phyloP scores from a whole-genome alignment of 139 green algal genomes.

The Chlamydomonas eustigma region DNA sequence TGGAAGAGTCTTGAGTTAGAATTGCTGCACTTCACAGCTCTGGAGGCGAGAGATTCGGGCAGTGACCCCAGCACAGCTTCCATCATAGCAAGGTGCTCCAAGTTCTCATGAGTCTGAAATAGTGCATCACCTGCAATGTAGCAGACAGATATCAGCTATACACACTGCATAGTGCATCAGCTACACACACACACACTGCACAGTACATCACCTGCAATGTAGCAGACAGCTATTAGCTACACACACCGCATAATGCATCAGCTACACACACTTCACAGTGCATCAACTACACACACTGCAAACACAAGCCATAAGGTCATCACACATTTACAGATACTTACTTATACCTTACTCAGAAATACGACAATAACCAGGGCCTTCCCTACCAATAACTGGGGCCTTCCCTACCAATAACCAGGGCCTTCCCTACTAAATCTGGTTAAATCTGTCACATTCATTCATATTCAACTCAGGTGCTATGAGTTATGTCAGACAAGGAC shows the following conservation, averaged over 20 bases:
- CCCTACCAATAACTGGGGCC: too few relatives aligned
- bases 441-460: too few relatives aligned
- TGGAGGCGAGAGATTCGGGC: conserved; percentile 40
- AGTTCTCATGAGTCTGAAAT: conserved; percentile 89
- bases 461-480: too few relatives aligned
- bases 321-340: background rate
- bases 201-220: conserved; percentile 1
- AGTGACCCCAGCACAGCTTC: conserved; percentile 79
- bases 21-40: conserved; percentile 17
- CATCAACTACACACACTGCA: background rate
- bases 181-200: background rate
- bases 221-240: background rate
- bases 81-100: conserved; percentile 99
- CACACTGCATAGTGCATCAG: background rate
- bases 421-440: too few relatives aligned
- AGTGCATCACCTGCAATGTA: conserved; percentile 5
- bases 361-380: background rate
- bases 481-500: too few relatives aligned
- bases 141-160: background rate
- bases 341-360: conserved; percentile 1
- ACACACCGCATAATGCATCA: background rate
- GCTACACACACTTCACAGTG: background rate
- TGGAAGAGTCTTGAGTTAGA: conserved; percentile 35
- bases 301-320: background rate
- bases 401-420: too few relatives aligned